Conservation (phyloP, 2,329 filamentous ascomycete species). For the Drechslerella dactyloides region DNA sequence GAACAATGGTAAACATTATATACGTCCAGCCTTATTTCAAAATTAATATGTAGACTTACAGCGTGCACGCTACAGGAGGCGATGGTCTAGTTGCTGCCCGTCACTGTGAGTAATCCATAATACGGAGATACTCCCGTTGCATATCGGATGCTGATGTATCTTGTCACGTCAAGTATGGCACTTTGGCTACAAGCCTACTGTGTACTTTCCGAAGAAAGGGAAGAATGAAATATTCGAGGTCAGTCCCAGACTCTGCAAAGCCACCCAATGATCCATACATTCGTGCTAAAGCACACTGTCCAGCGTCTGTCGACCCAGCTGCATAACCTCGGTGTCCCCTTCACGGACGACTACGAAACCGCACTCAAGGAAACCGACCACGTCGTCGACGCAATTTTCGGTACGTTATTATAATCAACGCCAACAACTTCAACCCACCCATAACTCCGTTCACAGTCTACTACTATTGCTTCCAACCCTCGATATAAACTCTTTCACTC, state of each 20-base stretch:
- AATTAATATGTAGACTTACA: constrained; percentile 47
- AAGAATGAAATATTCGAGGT: constrained; percentile 90
- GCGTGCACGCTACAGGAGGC: constrained; percentile 71
- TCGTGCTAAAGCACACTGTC: constrained; percentile 7
- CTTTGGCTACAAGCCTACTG: constrained; percentile 84
- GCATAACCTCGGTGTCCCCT: constrained; percentile 79
- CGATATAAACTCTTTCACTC: constrained; percentile 25
- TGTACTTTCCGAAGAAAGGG: constrained; percentile 92
- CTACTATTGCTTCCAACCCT: neutral
- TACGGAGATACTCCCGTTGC: too few relatives aligned
- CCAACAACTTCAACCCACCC: neutral
- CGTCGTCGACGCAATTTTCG: constrained; percentile 91
- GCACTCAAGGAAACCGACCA: constrained; percentile 75
- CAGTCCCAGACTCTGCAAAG: constrained; percentile 52
- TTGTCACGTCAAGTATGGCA: constrained; percentile 63
- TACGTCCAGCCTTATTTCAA: neutral
- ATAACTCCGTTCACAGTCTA: neutral
- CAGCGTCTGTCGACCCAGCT: constrained; percentile 85
- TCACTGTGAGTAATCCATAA: constrained; percentile 63
- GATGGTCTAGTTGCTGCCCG: constrained; percentile 94
- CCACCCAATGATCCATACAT: neutral
- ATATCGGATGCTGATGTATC: neutral
- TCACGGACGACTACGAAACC: constrained; percentile 76
- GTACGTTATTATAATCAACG: constrained; percentile 61
- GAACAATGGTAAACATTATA: constrained; percentile 66